phyloP scores from a whole-genome alignment of 202 grass and related monocot genomes.

The Dendrocalamus latiflorus region DNA sequence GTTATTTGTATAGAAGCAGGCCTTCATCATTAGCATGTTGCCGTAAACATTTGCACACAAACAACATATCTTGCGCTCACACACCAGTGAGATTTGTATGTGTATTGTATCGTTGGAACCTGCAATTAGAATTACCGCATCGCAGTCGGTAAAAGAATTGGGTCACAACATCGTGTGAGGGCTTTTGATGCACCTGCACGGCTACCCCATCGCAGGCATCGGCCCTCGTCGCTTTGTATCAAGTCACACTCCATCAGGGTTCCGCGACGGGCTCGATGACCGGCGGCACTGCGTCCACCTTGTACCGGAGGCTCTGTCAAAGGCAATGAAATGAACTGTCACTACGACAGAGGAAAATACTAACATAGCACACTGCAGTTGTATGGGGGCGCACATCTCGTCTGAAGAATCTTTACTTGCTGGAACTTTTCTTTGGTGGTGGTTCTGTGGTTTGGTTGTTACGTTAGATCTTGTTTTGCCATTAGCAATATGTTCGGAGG shows the following conservation, averaged over 20 bases:
- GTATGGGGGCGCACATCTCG: not conserved
- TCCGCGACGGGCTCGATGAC: constrained; percentile 34
- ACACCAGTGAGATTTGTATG: not conserved
- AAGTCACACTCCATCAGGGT: constrained; percentile 19
- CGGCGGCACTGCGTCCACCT: constrained; percentile 84
- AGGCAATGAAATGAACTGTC: not conserved
- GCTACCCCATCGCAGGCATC: constrained; percentile 1
- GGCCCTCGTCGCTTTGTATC: not conserved
- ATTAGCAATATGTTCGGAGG: no score
- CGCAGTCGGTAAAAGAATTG: constrained; percentile 28
- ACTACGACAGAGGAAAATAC: not conserved
- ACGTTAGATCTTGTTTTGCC: no score
- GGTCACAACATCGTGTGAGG: constrained; percentile 25
- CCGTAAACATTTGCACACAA: constrained; percentile 15
- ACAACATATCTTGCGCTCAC: constrained; percentile 17
- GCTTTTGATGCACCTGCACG: not conserved
- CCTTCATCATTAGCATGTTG: constrained; percentile 11
- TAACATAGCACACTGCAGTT: not conserved
- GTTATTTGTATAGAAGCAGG: not conserved
- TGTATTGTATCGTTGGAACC: not conserved
- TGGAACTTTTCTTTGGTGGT: no score
- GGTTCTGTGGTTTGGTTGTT: no score
- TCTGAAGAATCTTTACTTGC: not conserved
- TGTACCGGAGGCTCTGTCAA: constrained; percentile 73
- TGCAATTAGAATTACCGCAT: not conserved